Evolutionary conservation across 306 rosid species (phyloP).

Genomic region (Geum urbanum): DNA sequence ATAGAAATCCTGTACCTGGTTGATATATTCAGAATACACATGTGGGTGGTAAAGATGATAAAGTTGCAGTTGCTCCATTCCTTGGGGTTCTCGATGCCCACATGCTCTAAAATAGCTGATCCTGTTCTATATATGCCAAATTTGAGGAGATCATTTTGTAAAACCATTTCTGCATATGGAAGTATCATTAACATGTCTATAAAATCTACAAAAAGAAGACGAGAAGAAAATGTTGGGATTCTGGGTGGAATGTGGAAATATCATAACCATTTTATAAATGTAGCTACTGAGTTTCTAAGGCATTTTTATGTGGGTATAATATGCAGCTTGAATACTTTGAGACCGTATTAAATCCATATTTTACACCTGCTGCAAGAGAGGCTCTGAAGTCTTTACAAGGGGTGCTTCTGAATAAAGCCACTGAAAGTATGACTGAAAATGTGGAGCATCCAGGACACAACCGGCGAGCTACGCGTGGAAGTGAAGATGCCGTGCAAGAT

Average conservation of each 20-base stretch:
- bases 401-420: constrained; percentile 88
- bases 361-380: constrained; percentile 89
- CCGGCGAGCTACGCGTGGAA: constrained; percentile 93
- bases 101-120: not conserved
- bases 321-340: constrained; percentile 97
- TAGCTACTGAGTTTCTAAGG: constrained; percentile 1
- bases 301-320: constrained; percentile 19
- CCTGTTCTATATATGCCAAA: not conserved
- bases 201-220: not conserved
- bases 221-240: not conserved
- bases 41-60: constrained; percentile 1
- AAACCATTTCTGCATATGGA: not conserved
- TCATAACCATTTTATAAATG: not conserved
- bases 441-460: constrained; percentile 83
- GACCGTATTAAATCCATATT: constrained; percentile 85
- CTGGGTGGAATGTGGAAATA: too few relatives aligned
- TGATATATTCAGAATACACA: constrained; percentile 10
- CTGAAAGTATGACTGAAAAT: constrained; percentile 63
- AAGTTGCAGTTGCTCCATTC: not conserved
- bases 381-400: constrained; percentile 92
- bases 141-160: not conserved
- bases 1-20: constrained; percentile 6
- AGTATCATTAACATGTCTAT: not conserved
- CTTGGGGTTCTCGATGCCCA: not conserved
- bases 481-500: constrained; percentile 82